Evolutionary conservation across 352 stramenopile genomes (phyloP).

Genomic region (Phytophthora cajani): DNA sequence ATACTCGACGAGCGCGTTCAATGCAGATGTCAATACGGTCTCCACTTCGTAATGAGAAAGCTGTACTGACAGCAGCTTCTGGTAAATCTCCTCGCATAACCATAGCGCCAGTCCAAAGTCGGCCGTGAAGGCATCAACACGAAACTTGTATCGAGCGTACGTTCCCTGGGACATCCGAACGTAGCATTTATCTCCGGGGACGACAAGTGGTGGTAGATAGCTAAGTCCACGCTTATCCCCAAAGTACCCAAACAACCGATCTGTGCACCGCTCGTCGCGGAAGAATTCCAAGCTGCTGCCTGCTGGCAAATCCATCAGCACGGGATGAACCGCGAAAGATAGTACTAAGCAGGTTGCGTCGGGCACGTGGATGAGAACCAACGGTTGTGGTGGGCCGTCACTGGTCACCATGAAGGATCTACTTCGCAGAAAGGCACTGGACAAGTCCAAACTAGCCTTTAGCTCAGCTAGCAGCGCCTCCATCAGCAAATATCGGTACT

Average conservation of each 20-base stretch:
- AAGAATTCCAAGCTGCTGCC: constrained; percentile 80
- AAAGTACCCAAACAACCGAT: constrained; percentile 79
- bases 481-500: constrained; percentile 72
- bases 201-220: constrained; percentile 66
- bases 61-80: constrained; percentile 54
- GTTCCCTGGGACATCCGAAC: constrained; percentile 64
- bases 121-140: constrained; percentile 68
- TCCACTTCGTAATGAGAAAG: constrained; percentile 72
- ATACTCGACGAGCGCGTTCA: constrained; percentile 62
- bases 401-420: constrained; percentile 71
- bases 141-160: constrained; percentile 85
- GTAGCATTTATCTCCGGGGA: constrained; percentile 70
- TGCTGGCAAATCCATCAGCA: constrained; percentile 80
- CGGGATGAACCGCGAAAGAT: constrained; percentile 82
- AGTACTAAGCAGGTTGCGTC: constrained; percentile 72
- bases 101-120: constrained; percentile 81
- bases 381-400: constrained; percentile 66
- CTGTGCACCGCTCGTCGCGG: constrained; percentile 61
- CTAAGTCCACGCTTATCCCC: constrained; percentile 74
- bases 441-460: constrained; percentile 58
- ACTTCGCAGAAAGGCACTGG: constrained; percentile 50
- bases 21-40: constrained; percentile 55
- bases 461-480: constrained; percentile 65
- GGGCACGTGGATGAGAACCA: constrained; percentile 67
- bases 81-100: constrained; percentile 73